Conservation (phyloP, 1,139 yeast genomes). For the Yamadazyma blattariae region DNA sequence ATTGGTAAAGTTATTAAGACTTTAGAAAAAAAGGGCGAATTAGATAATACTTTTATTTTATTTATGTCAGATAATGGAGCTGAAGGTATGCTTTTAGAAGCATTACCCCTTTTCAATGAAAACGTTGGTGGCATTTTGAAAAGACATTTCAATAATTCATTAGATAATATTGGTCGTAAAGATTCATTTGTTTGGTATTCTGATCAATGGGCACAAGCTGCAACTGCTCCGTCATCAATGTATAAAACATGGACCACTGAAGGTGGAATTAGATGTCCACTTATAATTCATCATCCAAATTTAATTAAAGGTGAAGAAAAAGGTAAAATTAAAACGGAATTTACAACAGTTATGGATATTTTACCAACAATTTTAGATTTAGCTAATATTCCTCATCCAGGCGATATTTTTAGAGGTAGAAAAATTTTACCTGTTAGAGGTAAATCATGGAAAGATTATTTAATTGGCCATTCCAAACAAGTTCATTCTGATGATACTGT, state of each 20-base stretch:
- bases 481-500: constrained; percentile 46
- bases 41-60: constrained; percentile 51
- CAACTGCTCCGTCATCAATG: constrained; percentile 54
- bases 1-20: constrained; percentile 45
- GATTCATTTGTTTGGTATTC: constrained; percentile 53
- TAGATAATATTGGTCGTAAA: constrained; percentile 46
- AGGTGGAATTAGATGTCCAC: constrained; percentile 57
- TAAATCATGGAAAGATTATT: constrained; percentile 35
- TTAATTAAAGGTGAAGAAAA: constrained; percentile 18
- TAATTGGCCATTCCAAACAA: constrained; percentile 20
- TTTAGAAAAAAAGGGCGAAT: constrained; percentile 36
- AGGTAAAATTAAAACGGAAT: constrained; percentile 32
- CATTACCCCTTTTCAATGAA: constrained; percentile 39
- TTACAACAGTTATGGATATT: constrained; percentile 57
- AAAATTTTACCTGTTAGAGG: constrained; percentile 40
- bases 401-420: constrained; percentile 33
- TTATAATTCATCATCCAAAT: constrained; percentile 42
- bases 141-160: constrained; percentile 30
- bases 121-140: constrained; percentile 18
- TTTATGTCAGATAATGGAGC: constrained; percentile 65
- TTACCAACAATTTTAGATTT: constrained; percentile 51
- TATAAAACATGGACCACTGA: constrained; percentile 52
- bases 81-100: constrained; percentile 57
- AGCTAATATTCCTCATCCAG: constrained; percentile 46
- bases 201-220: constrained; percentile 66